phyloP scores from a whole-genome alignment of 345 rosid species.

The Hypericum androsaemum region DNA sequence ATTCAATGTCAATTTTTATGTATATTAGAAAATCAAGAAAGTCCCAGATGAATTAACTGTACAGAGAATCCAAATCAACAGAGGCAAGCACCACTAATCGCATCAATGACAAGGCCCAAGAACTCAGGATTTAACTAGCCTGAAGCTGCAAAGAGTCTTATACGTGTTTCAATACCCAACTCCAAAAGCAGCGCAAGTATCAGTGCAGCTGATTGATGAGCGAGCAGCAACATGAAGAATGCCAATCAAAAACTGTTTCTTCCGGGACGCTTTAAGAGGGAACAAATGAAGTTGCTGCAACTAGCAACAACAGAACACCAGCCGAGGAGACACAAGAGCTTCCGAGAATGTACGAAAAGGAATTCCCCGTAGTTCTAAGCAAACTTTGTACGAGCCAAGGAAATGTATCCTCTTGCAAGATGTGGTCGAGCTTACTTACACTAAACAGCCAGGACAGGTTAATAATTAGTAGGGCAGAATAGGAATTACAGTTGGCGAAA shows the following conservation, averaged over 20 bases:
- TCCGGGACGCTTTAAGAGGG: conserved; percentile 78
- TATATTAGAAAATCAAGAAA: neutral
- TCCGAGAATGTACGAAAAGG: conserved; percentile 58
- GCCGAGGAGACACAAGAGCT: conserved; percentile 70
- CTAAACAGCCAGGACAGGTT: conserved; percentile 36
- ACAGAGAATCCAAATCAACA: conserved; percentile 2
- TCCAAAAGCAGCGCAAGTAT: conserved; percentile 91
- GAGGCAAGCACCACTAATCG: neutral
- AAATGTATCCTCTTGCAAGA: conserved; percentile 79
- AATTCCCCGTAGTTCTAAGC: conserved; percentile 67
- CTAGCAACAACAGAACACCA: conserved; percentile 58
- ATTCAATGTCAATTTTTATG: no score
- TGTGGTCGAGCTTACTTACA: conserved; percentile 84
- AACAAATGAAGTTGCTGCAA: conserved; percentile 61
- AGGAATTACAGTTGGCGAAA: neutral
- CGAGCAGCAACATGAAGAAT: conserved; percentile 82
- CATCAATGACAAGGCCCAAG: neutral
- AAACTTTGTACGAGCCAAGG: conserved; percentile 78
- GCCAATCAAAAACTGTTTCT: conserved; percentile 68
- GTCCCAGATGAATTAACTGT: neutral
- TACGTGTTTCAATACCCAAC: conserved; percentile 83
- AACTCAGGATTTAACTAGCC: conserved; percentile 30
- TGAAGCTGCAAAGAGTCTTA: conserved; percentile 82
- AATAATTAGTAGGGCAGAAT: conserved; percentile 7
- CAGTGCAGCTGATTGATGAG: conserved; percentile 82